Conservation (phyloP, 495 filamentous ascomycete genomes). For the Elaphomyces granulatus region DNA sequence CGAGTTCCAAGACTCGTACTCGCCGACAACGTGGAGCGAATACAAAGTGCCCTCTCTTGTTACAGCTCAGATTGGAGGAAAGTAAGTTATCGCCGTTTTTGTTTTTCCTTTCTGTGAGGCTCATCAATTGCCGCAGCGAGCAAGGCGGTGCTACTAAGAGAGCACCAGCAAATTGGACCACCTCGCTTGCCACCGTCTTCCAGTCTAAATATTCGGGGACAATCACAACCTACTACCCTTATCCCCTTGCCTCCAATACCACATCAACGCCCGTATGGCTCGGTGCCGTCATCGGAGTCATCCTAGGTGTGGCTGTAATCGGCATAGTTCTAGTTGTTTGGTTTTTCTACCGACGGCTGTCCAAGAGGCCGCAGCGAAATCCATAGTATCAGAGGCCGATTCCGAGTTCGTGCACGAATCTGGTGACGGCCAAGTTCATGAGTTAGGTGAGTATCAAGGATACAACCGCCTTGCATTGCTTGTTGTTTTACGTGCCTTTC, state of each 20-base stretch:
- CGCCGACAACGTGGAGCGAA: conserved; percentile 34
- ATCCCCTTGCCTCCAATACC: conserved; percentile 12
- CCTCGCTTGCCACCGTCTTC: conserved; percentile 34
- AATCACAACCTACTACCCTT: conserved; percentile 42
- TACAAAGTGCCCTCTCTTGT: conserved; percentile 42
- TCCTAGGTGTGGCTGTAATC: too few species aligned
- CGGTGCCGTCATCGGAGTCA: too few species aligned
- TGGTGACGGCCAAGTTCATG: too few species aligned
- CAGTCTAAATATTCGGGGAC: conserved; percentile 29
- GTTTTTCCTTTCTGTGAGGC: not conserved
- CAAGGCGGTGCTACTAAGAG: conserved; percentile 37
- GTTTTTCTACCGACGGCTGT: too few species aligned
- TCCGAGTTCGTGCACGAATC: too few species aligned
- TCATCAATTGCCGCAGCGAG: conserved; percentile 3
- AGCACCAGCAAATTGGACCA: conserved; percentile 29
- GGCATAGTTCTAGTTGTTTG: too few species aligned
- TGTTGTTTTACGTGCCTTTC: too few species aligned
- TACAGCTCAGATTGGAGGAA: conserved; percentile 41
- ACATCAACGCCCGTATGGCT: too few species aligned
- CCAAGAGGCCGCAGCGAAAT: too few species aligned
- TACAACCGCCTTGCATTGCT: too few species aligned
- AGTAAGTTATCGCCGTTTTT: conserved; percentile 3
- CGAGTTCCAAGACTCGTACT: conserved; percentile 38
- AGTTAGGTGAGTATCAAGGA: too few species aligned
- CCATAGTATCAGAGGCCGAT: too few species aligned